Evolutionary conservation across 2,329 filamentous ascomycete genomes (phyloP).

Genomic region (Fusarium subglutinans): DNA sequence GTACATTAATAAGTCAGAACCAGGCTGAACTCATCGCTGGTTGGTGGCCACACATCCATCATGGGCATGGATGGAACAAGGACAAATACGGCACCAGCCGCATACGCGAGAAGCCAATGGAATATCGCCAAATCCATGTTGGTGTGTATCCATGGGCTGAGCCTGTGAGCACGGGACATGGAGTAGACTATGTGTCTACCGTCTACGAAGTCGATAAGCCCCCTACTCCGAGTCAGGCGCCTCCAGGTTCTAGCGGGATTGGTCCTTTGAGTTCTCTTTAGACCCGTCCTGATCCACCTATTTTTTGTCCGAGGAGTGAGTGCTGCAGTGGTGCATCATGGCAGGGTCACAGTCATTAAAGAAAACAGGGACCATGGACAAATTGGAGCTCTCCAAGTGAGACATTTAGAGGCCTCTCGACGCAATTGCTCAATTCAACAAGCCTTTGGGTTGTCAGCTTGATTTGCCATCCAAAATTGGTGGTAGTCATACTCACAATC

Average conservation of each 20-base stretch:
- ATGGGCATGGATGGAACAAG: not conserved
- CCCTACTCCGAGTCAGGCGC: conserved; percentile 38
- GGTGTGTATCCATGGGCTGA: conserved; percentile 32
- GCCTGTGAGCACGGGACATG: conserved; percentile 37
- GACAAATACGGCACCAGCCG: conserved; percentile 25
- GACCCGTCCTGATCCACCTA: conserved; percentile 39
- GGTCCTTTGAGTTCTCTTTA: conserved; percentile 23
- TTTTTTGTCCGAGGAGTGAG: conserved; percentile 13
- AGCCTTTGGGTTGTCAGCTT: conserved; percentile 19
- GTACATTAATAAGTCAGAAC: not conserved
- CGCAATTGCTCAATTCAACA: conserved; percentile 23
- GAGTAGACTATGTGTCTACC: not conserved
- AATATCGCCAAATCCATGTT: conserved; percentile 23
- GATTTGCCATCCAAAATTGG: not conserved
- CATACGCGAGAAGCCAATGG: conserved; percentile 34
- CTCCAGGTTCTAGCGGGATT: conserved; percentile 37
- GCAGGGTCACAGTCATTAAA: conserved; percentile 21
- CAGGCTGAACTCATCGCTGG: conserved; percentile 19
- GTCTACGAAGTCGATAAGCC: conserved; percentile 17
- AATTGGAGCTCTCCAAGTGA: conserved; percentile 36
- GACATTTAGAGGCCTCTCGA: conserved; percentile 33
- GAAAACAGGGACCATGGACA: conserved; percentile 25
- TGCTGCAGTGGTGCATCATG: conserved; percentile 10
- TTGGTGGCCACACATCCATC: not conserved
- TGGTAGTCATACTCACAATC: not conserved